Evolutionary conservation across 139 green algal genomes (phyloP), one percentile per base, ranked within the genome.

Genomic region (Chlamydomonas sp.): DNA sequence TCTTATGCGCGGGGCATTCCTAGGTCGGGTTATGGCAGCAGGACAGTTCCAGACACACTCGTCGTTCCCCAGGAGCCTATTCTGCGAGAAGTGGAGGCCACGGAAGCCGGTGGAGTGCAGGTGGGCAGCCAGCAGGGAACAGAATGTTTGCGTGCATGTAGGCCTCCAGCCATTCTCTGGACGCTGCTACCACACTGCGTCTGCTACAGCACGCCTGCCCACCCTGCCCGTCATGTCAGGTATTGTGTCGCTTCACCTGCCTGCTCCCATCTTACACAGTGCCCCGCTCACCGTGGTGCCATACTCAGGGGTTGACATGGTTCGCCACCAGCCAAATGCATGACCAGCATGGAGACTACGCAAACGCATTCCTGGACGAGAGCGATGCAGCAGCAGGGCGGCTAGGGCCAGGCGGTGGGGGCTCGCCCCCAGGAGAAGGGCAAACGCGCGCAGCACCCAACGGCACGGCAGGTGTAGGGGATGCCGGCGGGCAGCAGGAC

Each of bases 321-420:
- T 88, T 72, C 9, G 74, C 63, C 2, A 64, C 84, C 2, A 69
- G 58, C 7, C 75, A 83, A 49, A 2, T 76, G 4, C 74, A 49
- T 57, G 84, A 88, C 57, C 63, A 77, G 9, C 75, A 88, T 64
- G 84, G 84, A 3, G 84, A 88, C 59, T 67, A 71, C 31, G 84
- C 84, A 6, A 88, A 83, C 9, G 84, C 69, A 12, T 88, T 88
- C 9, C 4, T 88, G 1, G 20, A 88, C 17, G 84, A 61, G 64
- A 63, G 68, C 57, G 17, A 59, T 15, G 60, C 1, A 6, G 4
- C 60, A 5, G 1, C 60, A 14, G 60, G n/a, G 8, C 7, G 31
- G 5, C 2, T 59, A 71, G 66, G 66, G 66, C 12, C 66, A 71
- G 59, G 4, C 1, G 20, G 20, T 57, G 5, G 57, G 10, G 5